Evolutionary conservation across 148 eudicot species (phyloP).

Genomic region (Agrostemma githago): DNA sequence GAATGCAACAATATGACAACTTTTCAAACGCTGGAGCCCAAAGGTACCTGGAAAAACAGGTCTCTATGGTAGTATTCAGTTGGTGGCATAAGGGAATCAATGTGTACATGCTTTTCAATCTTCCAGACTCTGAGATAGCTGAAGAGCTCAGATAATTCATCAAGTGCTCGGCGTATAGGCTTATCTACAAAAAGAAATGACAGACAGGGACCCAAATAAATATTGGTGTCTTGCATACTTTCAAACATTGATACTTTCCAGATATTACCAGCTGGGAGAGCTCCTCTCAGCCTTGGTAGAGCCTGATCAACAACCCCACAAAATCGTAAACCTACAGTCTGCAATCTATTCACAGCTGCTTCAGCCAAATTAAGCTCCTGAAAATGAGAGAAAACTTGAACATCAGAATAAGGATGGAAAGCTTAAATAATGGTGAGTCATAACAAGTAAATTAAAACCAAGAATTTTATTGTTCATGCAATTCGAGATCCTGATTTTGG

Average conservation of each 20-base stretch:
- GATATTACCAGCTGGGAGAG: conserved; percentile 74
- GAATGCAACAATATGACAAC: neutral
- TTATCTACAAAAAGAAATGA: conserved; percentile 47
- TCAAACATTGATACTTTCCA: neutral
- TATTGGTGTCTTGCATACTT: neutral
- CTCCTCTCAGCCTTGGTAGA: conserved; percentile 89
- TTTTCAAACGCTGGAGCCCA: neutral
- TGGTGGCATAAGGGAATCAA: conserved; percentile 92
- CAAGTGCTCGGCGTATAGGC: conserved; percentile 72
- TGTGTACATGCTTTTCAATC: conserved; percentile 54
- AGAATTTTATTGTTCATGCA: no score
- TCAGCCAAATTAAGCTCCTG: conserved; percentile 87
- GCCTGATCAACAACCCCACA: conserved; percentile 86
- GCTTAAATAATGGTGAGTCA: no score
- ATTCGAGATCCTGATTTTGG: no score
- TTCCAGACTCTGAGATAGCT: conserved; percentile 78
- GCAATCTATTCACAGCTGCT: conserved; percentile 82
- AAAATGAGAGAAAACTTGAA: conserved; percentile 17
- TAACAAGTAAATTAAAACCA: no score
- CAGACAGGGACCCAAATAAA: conserved; percentile 4
- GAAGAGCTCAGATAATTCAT: conserved; percentile 71
- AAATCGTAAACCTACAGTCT: conserved; percentile 76
- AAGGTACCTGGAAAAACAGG: conserved; percentile 79
- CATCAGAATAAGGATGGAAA: conserved; percentile 3
- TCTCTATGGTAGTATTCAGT: conserved; percentile 79